phyloP scores from a whole-genome alignment of 371 early-diverging fungal species.

The Apophysomyces elegans region DNA sequence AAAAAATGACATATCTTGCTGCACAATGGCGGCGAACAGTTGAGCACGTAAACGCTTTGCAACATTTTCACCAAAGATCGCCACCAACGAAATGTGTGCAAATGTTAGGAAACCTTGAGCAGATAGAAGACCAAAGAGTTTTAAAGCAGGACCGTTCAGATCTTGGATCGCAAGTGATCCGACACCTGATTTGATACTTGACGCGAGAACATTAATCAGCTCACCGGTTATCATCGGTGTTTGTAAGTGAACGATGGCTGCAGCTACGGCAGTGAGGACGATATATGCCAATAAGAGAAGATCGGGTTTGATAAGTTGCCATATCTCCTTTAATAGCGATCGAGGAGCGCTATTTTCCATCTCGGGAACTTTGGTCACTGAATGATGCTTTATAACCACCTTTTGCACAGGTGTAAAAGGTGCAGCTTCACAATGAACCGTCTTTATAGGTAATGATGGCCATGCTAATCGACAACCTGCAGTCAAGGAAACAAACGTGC shows the following conservation, averaged over 20 bases:
- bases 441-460: conserved; percentile 9
- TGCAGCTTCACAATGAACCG: conserved; percentile 26
- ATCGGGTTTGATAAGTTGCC: conserved; percentile 61
- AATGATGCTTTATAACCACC: conserved; percentile 10
- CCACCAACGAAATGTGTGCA: conserved; percentile 74
- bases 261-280: conserved; percentile 62
- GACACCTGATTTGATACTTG: conserved; percentile 34
- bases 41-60: conserved; percentile 59
- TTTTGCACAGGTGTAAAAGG: neutral
- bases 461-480: conserved; percentile 3
- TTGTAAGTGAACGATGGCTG: conserved; percentile 69
- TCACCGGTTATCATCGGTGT: conserved; percentile 78
- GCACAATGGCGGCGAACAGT: conserved; percentile 61
- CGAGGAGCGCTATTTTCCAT: neutral
- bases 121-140: conserved; percentile 57
- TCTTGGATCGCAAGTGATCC: conserved; percentile 35
- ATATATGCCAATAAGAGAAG: conserved; percentile 56
- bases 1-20: conserved; percentile 77
- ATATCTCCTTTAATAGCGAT: conserved; percentile 40
- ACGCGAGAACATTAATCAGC: conserved; percentile 69
- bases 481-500: neutral
- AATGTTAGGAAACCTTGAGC: conserved; percentile 75
- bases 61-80: conserved; percentile 74
- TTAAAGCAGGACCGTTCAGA: conserved; percentile 58
- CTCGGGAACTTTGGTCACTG: conserved; percentile 12